A percentile compares a stretch with the other conserved stretches of the same genome.
These are phyloP conservation scores for Stylosanthes scabra DNA, from an alignment of 331 rosid species.

Conservation along the genomic window DNA sequence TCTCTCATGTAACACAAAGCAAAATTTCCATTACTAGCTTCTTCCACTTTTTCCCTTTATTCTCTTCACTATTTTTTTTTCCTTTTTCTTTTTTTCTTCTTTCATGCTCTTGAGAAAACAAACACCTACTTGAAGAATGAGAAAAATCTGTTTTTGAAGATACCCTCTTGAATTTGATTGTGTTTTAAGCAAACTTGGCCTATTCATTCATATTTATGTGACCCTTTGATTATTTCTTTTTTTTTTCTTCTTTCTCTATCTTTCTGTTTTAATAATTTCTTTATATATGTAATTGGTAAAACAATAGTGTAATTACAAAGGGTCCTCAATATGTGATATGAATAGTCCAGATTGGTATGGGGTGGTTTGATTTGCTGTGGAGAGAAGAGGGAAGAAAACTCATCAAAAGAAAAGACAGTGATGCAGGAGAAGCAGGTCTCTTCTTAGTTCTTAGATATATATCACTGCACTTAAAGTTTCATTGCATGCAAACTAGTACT, in stretches of 20 bases:
- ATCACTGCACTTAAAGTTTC: too few relatives aligned
- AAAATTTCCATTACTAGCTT: constrained; percentile 24
- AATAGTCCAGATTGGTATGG: constrained; percentile 56
- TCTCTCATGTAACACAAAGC: constrained; percentile 6
- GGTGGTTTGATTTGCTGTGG: constrained; percentile 66
- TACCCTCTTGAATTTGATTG: constrained; percentile 35
- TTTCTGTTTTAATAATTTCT: constrained; percentile 9
- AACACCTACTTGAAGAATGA: constrained; percentile 37
- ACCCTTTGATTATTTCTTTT: too few relatives aligned
- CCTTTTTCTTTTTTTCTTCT: too few relatives aligned
- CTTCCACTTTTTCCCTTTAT: constrained; percentile 16
- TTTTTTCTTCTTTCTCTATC: constrained; percentile 3
- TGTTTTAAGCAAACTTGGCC: constrained; percentile 39
- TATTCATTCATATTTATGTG: too few relatives aligned
- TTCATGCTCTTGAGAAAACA: neutral
- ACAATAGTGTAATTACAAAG: constrained; percentile 5
- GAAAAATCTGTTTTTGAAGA: neutral
- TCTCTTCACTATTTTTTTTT: neutral
- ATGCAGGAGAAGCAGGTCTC: constrained; percentile 96
- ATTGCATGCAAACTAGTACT: too few relatives aligned
- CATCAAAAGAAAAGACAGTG: constrained; percentile 89
- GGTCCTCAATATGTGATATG: constrained; percentile 51
- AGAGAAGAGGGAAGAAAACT: constrained; percentile 50
- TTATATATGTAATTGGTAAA: neutral
- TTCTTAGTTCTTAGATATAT: too few relatives aligned